Evolutionary conservation across 2,329 filamentous ascomycete genomes (phyloP).

Genomic region (Cladobotryum mycophilum): DNA sequence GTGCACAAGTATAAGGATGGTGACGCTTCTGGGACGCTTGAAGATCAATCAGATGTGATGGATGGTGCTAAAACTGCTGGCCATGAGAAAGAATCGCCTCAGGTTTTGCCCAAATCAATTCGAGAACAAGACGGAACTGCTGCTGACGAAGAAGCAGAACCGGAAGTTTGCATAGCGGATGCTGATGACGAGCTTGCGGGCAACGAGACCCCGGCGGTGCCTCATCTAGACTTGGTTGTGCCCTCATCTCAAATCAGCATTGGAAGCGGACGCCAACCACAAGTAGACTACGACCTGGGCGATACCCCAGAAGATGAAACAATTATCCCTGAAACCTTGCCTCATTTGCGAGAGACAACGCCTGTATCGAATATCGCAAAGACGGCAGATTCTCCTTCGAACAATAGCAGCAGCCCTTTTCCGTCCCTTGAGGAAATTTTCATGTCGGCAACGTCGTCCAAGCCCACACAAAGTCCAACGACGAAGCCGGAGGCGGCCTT

Average conservation of each 20-base stretch:
- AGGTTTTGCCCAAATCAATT: not conserved
- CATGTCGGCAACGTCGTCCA: constrained; percentile 33
- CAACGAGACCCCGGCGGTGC: constrained; percentile 1
- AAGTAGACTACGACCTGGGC: constrained; percentile 32
- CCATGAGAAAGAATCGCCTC: not conserved
- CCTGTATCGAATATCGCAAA: constrained; percentile 9
- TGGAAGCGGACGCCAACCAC: constrained; percentile 45
- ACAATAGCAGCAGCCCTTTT: constrained; percentile 28
- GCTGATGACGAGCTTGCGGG: not conserved
- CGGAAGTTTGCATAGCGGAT: constrained; percentile 10
- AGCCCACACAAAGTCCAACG: constrained; percentile 28
- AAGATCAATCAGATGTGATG: constrained; percentile 1
- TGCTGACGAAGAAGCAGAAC: constrained; percentile 16
- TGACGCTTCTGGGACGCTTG: constrained; percentile 3
- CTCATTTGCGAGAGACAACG: constrained; percentile 12
- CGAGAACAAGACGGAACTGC: constrained; percentile 3
- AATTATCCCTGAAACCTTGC: constrained; percentile 18
- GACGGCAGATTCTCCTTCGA: not conserved
- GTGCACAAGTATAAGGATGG: constrained; percentile 1
- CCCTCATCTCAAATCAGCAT: constrained; percentile 31
- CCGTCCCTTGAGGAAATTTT: constrained; percentile 35
- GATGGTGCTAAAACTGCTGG: not conserved
- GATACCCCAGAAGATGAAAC: constrained; percentile 23
- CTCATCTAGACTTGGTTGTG: constrained; percentile 11
- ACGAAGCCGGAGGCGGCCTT: constrained; percentile 13